Evolutionary conservation across 352 stramenopile species (phyloP).

Genomic region (Phytophthora brassicae): DNA sequence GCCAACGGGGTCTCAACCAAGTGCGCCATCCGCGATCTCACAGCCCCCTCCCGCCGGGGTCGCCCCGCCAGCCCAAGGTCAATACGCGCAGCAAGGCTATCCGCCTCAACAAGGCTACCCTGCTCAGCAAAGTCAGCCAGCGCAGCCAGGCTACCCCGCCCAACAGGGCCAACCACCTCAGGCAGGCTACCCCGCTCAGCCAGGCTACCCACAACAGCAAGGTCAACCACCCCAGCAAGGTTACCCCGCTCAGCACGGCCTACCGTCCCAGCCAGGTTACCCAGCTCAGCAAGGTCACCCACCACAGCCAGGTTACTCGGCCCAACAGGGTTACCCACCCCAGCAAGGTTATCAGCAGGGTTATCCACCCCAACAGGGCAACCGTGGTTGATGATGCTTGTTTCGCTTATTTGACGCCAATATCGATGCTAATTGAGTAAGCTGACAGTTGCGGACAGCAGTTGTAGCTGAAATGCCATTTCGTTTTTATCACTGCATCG

Average conservation of each 20-base stretch:
- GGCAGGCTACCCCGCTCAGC: constrained; percentile 20
- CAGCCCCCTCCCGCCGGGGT: constrained; percentile 21
- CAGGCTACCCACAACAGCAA: constrained; percentile 14
- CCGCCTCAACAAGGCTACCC: constrained; percentile 17
- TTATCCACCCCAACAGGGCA: constrained; percentile 22
- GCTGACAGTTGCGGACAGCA: background rate
- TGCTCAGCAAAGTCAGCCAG: constrained; percentile 10
- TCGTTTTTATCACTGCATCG: background rate
- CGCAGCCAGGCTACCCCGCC: constrained; percentile 15
- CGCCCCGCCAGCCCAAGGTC: constrained; percentile 19
- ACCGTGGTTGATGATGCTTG: constrained; percentile 34
- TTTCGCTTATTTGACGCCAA: background rate
- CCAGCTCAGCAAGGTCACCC: constrained; percentile 19
- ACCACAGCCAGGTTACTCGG: constrained; percentile 22
- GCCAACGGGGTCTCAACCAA: constrained; percentile 21
- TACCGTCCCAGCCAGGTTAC: too few relatives aligned
- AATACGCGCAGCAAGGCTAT: constrained; percentile 24
- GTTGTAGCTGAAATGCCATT: background rate
- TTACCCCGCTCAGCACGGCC: constrained; percentile 25
- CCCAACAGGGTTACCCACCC: constrained; percentile 21
- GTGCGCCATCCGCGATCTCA: constrained; percentile 13
- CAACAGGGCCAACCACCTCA: constrained; percentile 8
- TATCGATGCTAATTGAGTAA: background rate
- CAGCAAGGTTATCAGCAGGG: constrained; percentile 13
- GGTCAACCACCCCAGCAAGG: constrained; percentile 13